Conservation (phyloP, 140 eudicot species). For the Anethum foeniculum region DNA sequence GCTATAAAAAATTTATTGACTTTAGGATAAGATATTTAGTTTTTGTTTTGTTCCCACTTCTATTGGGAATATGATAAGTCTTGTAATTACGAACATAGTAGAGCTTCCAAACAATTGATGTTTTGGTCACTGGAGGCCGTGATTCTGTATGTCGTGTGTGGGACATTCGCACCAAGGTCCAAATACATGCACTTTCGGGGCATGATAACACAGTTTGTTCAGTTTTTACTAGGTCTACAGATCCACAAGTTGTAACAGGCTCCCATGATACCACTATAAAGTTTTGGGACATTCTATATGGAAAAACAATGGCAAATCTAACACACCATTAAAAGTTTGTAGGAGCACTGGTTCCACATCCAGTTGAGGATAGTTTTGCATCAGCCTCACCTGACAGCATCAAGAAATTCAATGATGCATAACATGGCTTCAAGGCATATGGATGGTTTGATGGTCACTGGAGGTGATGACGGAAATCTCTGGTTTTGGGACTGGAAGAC, state of each 20-base stretch:
- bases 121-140: slow-evolving; percentile 92
- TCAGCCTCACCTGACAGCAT: slow-evolving; percentile 96
- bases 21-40: too few relatives aligned
- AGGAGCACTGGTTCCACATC: slow-evolving; percentile 89
- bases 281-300: slow-evolving; percentile 95
- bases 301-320: slow-evolving; percentile 78
- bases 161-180: slow-evolving; percentile 83
- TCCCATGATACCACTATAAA: slow-evolving; percentile 92
- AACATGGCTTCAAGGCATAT: slow-evolving; percentile 86
- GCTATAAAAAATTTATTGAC: too few relatives aligned
- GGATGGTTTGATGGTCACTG: slow-evolving; percentile 82
- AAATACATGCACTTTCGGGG: slow-evolving; percentile 76
- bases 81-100: too few relatives aligned
- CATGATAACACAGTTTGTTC: slow-evolving; percentile 91
- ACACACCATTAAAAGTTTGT: slow-evolving; percentile 95
- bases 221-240: slow-evolving; percentile 84
- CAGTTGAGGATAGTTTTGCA: slow-evolving; percentile 78
- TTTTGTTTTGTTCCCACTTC: too few relatives aligned
- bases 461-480: slow-evolving; percentile 90
- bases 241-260: slow-evolving; percentile 95
- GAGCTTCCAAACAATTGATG: too few relatives aligned
- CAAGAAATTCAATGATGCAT: slow-evolving; percentile 77
- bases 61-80: too few relatives aligned
- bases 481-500: slow-evolving; percentile 98
- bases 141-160: slow-evolving; percentile 99